Evolutionary conservation across 169 alveolate species (phyloP).

Genomic region (Plasmodium vinckei): DNA sequence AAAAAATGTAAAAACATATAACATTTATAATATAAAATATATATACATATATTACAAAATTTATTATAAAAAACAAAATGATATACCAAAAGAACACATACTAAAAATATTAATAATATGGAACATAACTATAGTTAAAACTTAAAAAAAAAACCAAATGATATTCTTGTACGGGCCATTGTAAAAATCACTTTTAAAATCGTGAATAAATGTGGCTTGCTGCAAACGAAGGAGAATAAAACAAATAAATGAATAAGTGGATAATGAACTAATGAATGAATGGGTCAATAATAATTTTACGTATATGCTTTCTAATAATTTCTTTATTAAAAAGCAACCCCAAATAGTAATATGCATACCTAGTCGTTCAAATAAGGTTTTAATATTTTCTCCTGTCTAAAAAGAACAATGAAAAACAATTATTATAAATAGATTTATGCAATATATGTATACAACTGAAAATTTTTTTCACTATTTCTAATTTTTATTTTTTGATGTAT

Average conservation of each 20-base stretch:
- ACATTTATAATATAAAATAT: too few species aligned
- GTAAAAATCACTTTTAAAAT: conserved; percentile 42
- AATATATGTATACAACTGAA: background rate
- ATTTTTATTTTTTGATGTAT: background rate
- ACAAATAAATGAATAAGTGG: background rate
- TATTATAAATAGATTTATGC: background rate
- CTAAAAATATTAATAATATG: too few species aligned
- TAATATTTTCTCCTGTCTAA: conserved; percentile 82
- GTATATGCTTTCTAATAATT: background rate
- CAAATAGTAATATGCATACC: conserved; percentile 40
- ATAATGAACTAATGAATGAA: background rate
- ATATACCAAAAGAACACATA: too few species aligned
- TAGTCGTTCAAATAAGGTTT: conserved; percentile 77
- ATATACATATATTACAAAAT: too few species aligned
- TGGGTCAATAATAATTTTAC: background rate
- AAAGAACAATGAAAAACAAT: conserved; percentile 3
- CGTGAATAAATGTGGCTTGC: conserved; percentile 71
- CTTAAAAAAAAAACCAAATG: too few species aligned
- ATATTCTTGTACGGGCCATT: conserved; percentile 8
- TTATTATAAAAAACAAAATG: too few species aligned
- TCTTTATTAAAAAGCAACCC: background rate
- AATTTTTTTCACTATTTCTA: background rate
- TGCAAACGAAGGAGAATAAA: conserved; percentile 20
- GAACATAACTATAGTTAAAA: too few species aligned
- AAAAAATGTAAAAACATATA: too few species aligned